Conservation (phyloP, 768 basidiomycete species). For the Gymnopilus junonius region DNA sequence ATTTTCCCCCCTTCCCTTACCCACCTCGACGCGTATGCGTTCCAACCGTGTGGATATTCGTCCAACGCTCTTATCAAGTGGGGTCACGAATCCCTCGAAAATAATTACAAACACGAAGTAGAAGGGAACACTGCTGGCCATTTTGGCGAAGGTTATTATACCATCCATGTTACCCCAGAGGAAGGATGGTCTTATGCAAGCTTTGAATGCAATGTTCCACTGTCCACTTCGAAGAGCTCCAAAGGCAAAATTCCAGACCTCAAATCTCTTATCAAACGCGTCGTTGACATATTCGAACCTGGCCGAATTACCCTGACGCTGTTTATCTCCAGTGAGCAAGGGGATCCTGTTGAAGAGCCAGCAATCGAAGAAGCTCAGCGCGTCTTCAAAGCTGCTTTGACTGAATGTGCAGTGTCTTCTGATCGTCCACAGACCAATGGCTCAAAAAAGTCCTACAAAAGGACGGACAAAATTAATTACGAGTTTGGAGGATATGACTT, state of each 20-base stretch:
- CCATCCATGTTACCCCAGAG: constrained; percentile 98
- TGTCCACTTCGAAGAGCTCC: constrained; percentile 40
- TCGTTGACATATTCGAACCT: constrained; percentile 93
- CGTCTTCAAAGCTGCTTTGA: constrained; percentile 72
- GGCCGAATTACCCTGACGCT: constrained; percentile 84
- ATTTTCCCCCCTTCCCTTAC: constrained; percentile 84
- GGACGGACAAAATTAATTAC: constrained; percentile 98
- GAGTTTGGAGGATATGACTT: constrained; percentile 93
- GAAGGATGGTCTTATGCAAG: constrained; percentile 98
- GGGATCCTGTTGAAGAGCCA: constrained; percentile 48
- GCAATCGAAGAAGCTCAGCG: constrained; percentile 75
- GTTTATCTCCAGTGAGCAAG: constrained; percentile 79
- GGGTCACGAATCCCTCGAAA: constrained; percentile 42
- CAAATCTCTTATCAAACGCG: constrained; percentile 80
- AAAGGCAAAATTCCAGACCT: constrained; percentile 68
- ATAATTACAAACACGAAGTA: constrained; percentile 18
- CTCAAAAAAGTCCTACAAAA: constrained; percentile 53
- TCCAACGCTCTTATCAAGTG: constrained; percentile 87
- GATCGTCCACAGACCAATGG: neutral
- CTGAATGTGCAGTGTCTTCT: constrained; percentile 24
- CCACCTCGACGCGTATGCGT: constrained; percentile 90
- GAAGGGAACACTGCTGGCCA: constrained; percentile 21
- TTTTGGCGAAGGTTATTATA: constrained; percentile 90
- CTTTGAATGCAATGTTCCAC: constrained; percentile 97
- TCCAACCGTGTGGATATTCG: constrained; percentile 95